A percentile compares a stretch with the other conserved stretches of the same genome.
phyloP scores from a whole-genome alignment of 441 rosid species.

The Gossypium davidsonii region DNA sequence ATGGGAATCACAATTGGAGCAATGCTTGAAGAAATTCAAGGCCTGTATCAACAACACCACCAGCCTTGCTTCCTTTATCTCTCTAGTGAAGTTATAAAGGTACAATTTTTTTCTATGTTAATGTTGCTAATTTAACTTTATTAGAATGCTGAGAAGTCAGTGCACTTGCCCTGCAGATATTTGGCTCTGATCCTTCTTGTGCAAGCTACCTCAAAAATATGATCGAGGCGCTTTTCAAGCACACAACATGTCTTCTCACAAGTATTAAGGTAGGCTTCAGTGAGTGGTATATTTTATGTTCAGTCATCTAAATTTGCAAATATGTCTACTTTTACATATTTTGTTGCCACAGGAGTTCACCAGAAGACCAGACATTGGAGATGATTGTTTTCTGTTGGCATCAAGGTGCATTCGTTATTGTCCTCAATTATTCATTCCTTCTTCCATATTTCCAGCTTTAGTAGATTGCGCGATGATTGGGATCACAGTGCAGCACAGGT shows the following conservation, averaged over 20 bases:
- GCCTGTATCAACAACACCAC: slow-evolving; percentile 84
- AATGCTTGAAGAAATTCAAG: slow-evolving; percentile 91
- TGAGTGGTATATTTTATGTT: not conserved
- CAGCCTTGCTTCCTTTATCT: slow-evolving; percentile 98
- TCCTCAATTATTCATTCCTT: slow-evolving; percentile 78
- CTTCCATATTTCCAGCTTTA: slow-evolving; percentile 64
- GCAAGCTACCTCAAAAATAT: slow-evolving; percentile 75
- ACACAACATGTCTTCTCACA: slow-evolving; percentile 77
- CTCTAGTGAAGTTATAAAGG: slow-evolving; percentile 94
- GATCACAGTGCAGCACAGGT: slow-evolving; percentile 96
- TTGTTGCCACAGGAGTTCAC: slow-evolving; percentile 72
- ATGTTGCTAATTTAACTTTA: not conserved
- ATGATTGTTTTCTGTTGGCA: slow-evolving; percentile 93
- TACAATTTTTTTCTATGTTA: slow-evolving; percentile 13
- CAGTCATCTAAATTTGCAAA: slow-evolving; percentile 2
- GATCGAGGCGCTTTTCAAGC: slow-evolving; percentile 83
- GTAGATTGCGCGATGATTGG: slow-evolving; percentile 83
- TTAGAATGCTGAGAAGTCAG: slow-evolving; percentile 14
- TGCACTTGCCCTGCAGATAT: slow-evolving; percentile 53
- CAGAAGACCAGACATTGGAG: slow-evolving; percentile 88
- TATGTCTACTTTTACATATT: slow-evolving; percentile 11
- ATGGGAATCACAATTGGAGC: slow-evolving; percentile 91
- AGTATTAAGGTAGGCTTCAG: slow-evolving; percentile 61
- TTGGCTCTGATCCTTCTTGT: slow-evolving; percentile 94
- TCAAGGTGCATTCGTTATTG: slow-evolving; percentile 97